Evolutionary conservation across 2,329 filamentous ascomycete species (phyloP).

Genomic region (Colletotrichum plurivorum): DNA sequence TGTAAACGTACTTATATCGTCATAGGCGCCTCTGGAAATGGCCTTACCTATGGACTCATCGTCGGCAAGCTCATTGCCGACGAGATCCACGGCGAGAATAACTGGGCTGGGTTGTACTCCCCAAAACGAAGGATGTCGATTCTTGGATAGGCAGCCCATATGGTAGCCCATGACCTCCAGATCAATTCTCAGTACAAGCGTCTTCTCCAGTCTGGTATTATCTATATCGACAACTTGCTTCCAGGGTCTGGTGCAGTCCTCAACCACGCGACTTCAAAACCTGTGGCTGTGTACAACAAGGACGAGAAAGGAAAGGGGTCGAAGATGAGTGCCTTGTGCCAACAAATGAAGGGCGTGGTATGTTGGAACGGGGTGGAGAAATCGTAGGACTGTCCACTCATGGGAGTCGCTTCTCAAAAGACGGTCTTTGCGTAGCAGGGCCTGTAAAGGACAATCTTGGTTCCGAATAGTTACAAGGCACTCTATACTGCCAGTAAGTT

Average conservation of each 20-base stretch:
- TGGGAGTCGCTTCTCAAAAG: slow-evolving; percentile 56
- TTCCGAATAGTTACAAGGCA: not conserved
- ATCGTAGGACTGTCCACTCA: slow-evolving; percentile 68
- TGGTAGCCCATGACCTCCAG: slow-evolving; percentile 66
- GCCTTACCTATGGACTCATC: slow-evolving; percentile 69
- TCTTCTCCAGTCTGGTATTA: slow-evolving; percentile 66
- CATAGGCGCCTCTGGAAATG: slow-evolving; percentile 71
- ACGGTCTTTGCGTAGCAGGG: slow-evolving; percentile 53
- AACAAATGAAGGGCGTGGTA: slow-evolving; percentile 68
- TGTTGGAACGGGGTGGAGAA: slow-evolving; percentile 69
- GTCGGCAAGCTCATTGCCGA: slow-evolving; percentile 67
- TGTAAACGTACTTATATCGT: slow-evolving; percentile 65
- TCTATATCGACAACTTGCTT: slow-evolving; percentile 68
- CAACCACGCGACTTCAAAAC: slow-evolving; percentile 61
- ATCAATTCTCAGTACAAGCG: slow-evolving; percentile 71
- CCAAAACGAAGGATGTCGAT: slow-evolving; percentile 63
- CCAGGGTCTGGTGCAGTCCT: slow-evolving; percentile 66
- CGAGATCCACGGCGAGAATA: slow-evolving; percentile 63
- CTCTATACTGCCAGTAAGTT: no score
- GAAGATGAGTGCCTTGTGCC: slow-evolving; percentile 68
- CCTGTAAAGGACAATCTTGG: slow-evolving; percentile 51
- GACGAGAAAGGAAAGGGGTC: slow-evolving; percentile 65
- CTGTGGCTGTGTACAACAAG: slow-evolving; percentile 69
- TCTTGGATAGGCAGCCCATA: slow-evolving; percentile 58
- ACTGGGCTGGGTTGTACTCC: slow-evolving; percentile 65